Conservation (phyloP, 345 rosid species). For the Combretum micranthum region DNA sequence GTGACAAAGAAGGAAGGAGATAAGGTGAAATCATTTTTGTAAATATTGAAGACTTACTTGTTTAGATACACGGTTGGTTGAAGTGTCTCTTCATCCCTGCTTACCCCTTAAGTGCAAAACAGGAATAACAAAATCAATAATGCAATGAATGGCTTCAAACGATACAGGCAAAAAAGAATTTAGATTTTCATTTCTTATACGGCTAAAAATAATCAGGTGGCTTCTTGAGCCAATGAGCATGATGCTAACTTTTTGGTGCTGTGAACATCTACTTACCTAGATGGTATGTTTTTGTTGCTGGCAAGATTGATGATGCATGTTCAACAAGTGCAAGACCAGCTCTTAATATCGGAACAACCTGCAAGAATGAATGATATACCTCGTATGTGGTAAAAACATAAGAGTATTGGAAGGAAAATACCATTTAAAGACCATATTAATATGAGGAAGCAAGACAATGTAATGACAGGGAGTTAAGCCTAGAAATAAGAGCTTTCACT, state of each 20-base stretch:
- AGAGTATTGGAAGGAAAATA: neutral
- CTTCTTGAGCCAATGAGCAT: no score
- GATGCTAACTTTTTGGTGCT: neutral
- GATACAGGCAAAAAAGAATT: neutral
- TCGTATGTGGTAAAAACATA: neutral
- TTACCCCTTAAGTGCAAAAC: slow-evolving; percentile 36
- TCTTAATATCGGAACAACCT: slow-evolving; percentile 90
- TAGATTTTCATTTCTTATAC: neutral
- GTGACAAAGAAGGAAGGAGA: no score
- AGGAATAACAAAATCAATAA: no score
- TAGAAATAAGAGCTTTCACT: no score
- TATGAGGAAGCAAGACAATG: no score
- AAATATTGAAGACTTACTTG: slow-evolving; percentile 48
- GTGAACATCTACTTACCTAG: slow-evolving; percentile 40
- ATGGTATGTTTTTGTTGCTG: slow-evolving; percentile 77
- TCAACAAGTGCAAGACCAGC: slow-evolving; percentile 95
- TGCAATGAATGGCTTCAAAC: neutral
- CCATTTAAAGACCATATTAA: no score
- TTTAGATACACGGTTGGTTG: slow-evolving; percentile 75
- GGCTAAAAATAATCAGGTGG: neutral
- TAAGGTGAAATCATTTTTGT: neutral
- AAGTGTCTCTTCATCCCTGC: slow-evolving; percentile 81
- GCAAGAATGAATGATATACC: slow-evolving; percentile 15
- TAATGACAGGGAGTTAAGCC: no score
- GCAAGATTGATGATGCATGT: slow-evolving; percentile 78